These are phyloP conservation scores for Metschnikowia henanensis DNA, from an alignment of 805 yeast genomes.

Conservation along the genomic window DNA sequence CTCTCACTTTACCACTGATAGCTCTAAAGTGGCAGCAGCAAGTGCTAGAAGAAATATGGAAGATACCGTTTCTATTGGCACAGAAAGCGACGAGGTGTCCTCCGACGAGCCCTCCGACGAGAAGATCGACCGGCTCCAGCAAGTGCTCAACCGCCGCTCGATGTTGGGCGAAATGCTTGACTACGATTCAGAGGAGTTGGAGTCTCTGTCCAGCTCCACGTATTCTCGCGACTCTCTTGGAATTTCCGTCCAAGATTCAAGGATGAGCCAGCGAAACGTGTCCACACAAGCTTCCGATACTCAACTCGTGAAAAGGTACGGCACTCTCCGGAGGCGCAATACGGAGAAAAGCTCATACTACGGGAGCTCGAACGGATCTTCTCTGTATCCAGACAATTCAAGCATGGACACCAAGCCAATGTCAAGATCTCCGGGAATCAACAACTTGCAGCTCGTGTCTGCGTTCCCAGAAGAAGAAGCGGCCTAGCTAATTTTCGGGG, in stretches of 20 bases:
- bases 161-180: slow-evolving; percentile 47
- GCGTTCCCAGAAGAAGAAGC: background rate
- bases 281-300: background rate
- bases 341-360: slow-evolving; percentile 6
- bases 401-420: slow-evolving; percentile 1
- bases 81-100: slow-evolving; percentile 2
- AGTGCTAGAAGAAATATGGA: background rate
- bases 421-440: slow-evolving; percentile 9
- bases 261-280: background rate
- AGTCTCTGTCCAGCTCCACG: slow-evolving; percentile 8
- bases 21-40: background rate
- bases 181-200: slow-evolving; percentile 34
- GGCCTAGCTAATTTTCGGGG: no score
- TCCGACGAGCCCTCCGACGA: slow-evolving; percentile 13
- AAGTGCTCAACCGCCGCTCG: slow-evolving; percentile 35
- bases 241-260: background rate
- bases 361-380: slow-evolving; percentile 9
- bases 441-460: slow-evolving; percentile 1
- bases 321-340: slow-evolving; percentile 12
- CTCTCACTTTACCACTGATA: background rate
- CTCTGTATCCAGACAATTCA: background rate
- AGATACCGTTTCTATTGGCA: background rate
- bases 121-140: slow-evolving; percentile 26
- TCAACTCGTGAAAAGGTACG: slow-evolving; percentile 12
- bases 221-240: slow-evolving; percentile 1